phyloP scores from a whole-genome alignment of 106 monocot species.

The Posidonia australis region DNA sequence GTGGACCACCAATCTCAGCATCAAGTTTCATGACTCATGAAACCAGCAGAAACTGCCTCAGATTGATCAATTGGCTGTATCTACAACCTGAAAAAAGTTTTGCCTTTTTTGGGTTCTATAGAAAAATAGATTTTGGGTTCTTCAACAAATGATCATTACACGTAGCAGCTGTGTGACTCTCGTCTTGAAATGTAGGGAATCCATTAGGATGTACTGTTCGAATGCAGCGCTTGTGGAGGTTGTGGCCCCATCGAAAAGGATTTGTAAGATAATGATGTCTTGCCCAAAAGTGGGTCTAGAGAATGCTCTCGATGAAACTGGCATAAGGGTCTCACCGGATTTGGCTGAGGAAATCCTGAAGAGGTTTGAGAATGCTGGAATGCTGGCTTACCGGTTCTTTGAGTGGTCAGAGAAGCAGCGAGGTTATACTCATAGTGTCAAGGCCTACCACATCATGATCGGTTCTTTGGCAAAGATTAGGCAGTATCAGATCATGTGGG shows the following conservation, averaged over 20 bases:
- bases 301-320: slow-evolving; percentile 44
- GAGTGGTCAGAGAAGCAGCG: slow-evolving; percentile 54
- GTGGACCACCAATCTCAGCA: no score
- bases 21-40: no score
- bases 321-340: slow-evolving; percentile 35
- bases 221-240: background rate
- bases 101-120: no score
- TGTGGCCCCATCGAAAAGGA: slow-evolving; percentile 21
- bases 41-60: no score
- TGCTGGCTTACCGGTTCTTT: slow-evolving; percentile 85
- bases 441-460: slow-evolving; percentile 65
- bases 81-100: no score
- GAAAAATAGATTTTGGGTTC: no score
- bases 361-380: slow-evolving; percentile 71
- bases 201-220: background rate
- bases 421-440: slow-evolving; percentile 43
- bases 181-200: background rate
- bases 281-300: slow-evolving; percentile 56
- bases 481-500: slow-evolving; percentile 91
- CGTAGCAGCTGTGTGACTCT: no score
- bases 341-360: slow-evolving; percentile 43
- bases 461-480: slow-evolving; percentile 77
- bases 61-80: no score
- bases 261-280: slow-evolving; percentile 60
- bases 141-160: no score